These are phyloP conservation scores for Vanrija humicola DNA, from an alignment of 1,284 basidiomycete species.

Conservation along the genomic window DNA sequence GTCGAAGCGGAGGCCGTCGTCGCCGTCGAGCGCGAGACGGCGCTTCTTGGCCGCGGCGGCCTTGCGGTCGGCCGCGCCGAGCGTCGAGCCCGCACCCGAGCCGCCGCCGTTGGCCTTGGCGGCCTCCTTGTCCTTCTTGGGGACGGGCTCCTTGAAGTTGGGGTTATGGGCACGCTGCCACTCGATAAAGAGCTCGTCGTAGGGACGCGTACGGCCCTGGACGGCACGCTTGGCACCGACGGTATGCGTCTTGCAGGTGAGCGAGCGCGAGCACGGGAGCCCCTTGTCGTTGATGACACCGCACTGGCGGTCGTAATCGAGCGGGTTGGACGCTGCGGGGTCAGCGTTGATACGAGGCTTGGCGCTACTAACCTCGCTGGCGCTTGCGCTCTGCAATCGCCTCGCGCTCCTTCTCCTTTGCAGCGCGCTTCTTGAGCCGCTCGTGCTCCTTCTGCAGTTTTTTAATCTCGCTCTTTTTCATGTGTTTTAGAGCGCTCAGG, in stretches of 20 bases:
- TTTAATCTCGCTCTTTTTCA: conserved; percentile 43
- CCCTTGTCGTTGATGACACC: conserved; percentile 97
- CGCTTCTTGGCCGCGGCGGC: conserved; percentile 54
- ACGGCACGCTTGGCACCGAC: conserved; percentile 96
- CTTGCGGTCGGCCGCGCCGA: conserved; percentile 22
- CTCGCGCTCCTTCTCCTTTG: conserved; percentile 54
- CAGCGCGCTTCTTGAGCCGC: conserved; percentile 62
- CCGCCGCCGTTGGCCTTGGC: conserved; percentile 1
- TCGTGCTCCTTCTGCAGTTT: conserved; percentile 38
- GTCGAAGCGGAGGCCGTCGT: conserved; percentile 62
- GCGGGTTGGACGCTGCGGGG: conserved; percentile 55
- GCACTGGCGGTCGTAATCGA: conserved; percentile 89
- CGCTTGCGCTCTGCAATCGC: conserved; percentile 63
- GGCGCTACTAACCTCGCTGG: conserved; percentile 55
- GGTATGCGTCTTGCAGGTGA: conserved; percentile 97
- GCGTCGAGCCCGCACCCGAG: conserved; percentile 3
- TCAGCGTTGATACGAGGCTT: background rate
- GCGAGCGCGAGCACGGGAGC: conserved; percentile 87
- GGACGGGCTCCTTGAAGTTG: conserved; percentile 87
- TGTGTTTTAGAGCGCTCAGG: conserved; percentile 23
- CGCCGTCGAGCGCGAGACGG: conserved; percentile 7
- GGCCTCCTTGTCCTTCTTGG: conserved; percentile 46
- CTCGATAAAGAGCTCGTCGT: conserved; percentile 83
- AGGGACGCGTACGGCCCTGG: conserved; percentile 74
- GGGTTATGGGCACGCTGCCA: conserved; percentile 92